phyloP scores from a whole-genome alignment of 805 yeast genomes.

The Lachancea thermotolerans region DNA sequence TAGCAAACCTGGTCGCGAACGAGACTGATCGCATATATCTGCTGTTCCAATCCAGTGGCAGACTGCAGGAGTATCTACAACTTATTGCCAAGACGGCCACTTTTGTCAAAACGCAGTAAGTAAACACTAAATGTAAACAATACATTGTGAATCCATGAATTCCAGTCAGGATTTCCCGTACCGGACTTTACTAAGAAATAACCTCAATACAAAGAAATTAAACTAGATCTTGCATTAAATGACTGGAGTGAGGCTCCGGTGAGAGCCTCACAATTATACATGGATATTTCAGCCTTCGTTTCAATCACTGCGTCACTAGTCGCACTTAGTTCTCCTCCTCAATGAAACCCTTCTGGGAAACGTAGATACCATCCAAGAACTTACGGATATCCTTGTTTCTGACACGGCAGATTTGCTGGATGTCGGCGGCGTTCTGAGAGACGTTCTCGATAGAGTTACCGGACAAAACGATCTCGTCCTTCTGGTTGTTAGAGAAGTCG shows the following conservation, averaged over 20 bases:
- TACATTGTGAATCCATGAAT: no score
- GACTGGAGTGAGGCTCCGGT: background rate
- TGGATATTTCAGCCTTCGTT: background rate
- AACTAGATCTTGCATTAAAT: background rate
- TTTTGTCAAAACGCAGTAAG: background rate
- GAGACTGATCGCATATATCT: slow-evolving; percentile 55
- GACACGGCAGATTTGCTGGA: slow-evolving; percentile 96
- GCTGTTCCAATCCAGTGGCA: slow-evolving; percentile 52
- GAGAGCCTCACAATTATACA: background rate
- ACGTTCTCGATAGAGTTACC: slow-evolving; percentile 98
- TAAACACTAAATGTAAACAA: background rate
- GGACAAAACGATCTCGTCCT: slow-evolving; percentile 87
- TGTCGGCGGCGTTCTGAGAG: slow-evolving; percentile 97
- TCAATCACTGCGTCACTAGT: background rate
- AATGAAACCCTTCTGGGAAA: slow-evolving; percentile 88
- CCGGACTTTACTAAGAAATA: background rate
- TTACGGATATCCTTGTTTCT: slow-evolving; percentile 99
- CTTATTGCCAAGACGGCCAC: slow-evolving; percentile 54
- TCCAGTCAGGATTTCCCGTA: no score
- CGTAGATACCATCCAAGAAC: slow-evolving; percentile 99
- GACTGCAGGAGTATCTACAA: slow-evolving; percentile 46
- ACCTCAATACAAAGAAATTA: background rate
- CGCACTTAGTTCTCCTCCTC: slow-evolving; percentile 44
- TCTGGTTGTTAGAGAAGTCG: slow-evolving; percentile 73
- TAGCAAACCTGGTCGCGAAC: slow-evolving; percentile 61